Conservation (phyloP, 306 rosid genomes). For the Prunus kanzakura region DNA sequence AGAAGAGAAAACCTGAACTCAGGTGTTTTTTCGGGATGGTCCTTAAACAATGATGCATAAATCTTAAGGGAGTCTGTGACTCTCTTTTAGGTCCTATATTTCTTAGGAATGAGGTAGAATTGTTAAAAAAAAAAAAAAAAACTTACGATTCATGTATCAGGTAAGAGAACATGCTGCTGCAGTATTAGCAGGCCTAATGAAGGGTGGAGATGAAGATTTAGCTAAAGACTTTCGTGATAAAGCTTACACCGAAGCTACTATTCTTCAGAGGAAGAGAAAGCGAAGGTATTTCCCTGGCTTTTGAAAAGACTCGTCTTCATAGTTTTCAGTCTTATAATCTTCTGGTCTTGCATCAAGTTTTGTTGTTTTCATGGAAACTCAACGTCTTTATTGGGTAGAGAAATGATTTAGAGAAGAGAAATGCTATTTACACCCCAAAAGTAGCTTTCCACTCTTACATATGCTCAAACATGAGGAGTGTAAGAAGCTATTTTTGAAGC, state of each 20-base stretch:
- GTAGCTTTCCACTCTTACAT: background rate
- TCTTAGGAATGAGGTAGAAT: background rate
- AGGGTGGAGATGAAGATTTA: conserved; percentile 93
- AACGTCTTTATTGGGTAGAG: background rate
- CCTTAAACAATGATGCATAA: background rate
- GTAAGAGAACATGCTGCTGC: conserved; percentile 98
- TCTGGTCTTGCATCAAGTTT: background rate
- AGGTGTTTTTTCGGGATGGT: background rate
- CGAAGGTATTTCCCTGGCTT: conserved; percentile 45
- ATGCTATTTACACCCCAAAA: background rate
- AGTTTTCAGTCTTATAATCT: background rate
- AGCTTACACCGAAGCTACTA: conserved; percentile 66
- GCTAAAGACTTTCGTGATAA: conserved; percentile 82
- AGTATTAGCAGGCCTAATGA: conserved; percentile 95
- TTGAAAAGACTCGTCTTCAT: background rate
- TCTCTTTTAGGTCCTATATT: background rate
- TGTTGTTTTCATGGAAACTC: background rate
- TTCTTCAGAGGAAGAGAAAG: conserved; percentile 64
- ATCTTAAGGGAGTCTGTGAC: background rate
- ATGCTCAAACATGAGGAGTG: background rate
- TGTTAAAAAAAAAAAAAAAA: background rate
- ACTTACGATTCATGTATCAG: conserved; percentile 42
- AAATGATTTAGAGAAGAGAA: background rate
- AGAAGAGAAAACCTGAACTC: background rate
- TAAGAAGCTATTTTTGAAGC: background rate